Percentiles rank a stretch among this genome's conserved stretches.
These are phyloP conservation scores for Fusarium acutatum DNA, from an alignment of 2,329 filamentous ascomycete species.

Conservation along the genomic window DNA sequence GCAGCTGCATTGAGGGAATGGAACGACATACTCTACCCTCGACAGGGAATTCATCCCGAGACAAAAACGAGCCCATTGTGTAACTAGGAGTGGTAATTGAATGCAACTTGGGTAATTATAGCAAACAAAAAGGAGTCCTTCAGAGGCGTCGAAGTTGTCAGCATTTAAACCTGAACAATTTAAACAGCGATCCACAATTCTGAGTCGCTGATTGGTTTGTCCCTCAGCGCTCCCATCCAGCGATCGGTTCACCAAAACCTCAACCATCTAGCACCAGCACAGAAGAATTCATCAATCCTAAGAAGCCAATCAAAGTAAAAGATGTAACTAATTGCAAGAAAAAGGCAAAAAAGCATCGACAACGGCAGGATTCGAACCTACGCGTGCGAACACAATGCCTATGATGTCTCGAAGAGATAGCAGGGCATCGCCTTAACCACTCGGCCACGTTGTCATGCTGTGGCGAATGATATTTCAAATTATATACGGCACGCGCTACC, in stretches of 20 bases:
- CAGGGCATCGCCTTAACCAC: conserved; percentile 32
- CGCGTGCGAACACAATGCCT: conserved; percentile 32
- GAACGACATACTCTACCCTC: neutral
- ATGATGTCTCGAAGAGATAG: conserved; percentile 21
- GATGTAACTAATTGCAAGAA: accelerated
- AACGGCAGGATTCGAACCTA: conserved; percentile 33
- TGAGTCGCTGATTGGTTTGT: neutral
- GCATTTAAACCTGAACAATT: conserved; percentile 1
- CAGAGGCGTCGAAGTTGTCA: conserved; percentile 10
- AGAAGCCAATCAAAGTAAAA: neutral
- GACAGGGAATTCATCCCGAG: conserved; percentile 13
- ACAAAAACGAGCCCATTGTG: conserved; percentile 9
- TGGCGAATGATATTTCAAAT: no score
- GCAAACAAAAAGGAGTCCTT: neutral
- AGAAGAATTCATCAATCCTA: neutral
- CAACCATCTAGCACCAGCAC: accelerated
- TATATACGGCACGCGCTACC: no score
- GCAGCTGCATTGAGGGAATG: neutral
- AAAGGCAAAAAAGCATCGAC: neutral
- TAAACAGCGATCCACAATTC: neutral
- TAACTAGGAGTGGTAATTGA: accelerated
- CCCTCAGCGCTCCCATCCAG: neutral
- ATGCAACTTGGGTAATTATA: neutral
- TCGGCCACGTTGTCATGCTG: conserved; percentile 32
- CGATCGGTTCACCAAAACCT: neutral